A percentile compares a stretch with the other conserved stretches of the same genome.
Conservation (phyloP, 2,329 filamentous ascomycete genomes). For the Cercospora sojina region DNA sequence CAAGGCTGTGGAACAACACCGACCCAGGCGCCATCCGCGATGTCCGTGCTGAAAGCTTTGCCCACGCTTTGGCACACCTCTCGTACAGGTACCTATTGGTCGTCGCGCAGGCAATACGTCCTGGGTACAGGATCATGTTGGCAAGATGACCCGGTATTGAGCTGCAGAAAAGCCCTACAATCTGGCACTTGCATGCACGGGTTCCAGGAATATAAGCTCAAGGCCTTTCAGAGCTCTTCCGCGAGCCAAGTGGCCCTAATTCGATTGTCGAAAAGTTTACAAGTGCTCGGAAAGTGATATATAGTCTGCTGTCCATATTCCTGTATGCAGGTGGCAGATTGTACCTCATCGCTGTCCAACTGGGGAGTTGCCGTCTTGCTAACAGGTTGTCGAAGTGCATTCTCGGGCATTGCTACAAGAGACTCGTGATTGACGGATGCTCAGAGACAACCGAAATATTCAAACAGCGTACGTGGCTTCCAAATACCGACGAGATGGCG, state of each 20-base stretch:
- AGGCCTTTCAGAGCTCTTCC: too few relatives aligned
- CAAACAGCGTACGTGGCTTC: background rate
- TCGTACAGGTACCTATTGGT: background rate
- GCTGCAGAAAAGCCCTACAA: too few relatives aligned
- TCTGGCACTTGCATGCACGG: too few relatives aligned
- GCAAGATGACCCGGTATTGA: background rate
- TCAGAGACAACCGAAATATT: background rate
- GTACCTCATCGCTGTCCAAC: background rate
- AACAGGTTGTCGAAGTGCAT: background rate
- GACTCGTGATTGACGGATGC: background rate
- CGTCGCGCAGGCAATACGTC: background rate
- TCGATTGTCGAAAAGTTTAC: too few relatives aligned
- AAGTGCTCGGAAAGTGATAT: too few relatives aligned
- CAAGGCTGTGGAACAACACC: background rate
- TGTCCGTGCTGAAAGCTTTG: background rate
- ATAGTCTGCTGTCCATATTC: too few relatives aligned
- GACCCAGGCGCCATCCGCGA: background rate
- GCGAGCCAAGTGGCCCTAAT: too few relatives aligned
- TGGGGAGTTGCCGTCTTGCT: background rate
- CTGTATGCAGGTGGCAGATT: too few relatives aligned
- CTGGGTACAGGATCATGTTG: background rate
- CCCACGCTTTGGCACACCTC: background rate
- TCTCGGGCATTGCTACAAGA: background rate
- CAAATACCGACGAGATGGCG: background rate
- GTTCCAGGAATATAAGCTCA: too few relatives aligned